These are phyloP conservation scores for Persicaria tinctoria DNA, from an alignment of 148 eudicot genomes.

Conservation along the genomic window DNA sequence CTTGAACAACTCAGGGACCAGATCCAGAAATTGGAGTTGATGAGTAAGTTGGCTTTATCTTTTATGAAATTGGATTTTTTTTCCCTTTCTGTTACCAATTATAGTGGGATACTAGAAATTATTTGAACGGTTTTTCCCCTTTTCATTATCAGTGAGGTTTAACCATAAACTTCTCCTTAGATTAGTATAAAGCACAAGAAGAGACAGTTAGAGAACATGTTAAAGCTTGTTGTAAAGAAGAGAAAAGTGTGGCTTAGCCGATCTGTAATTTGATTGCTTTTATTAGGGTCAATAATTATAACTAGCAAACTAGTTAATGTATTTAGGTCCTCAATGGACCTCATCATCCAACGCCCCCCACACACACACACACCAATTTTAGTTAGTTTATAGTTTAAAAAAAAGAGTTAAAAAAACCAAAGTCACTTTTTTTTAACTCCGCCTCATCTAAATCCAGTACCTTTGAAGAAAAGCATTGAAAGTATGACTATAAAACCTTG, in stretches of 20 bases:
- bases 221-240: conserved; percentile 74
- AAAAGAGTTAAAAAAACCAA: too few relatives aligned
- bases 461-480: neutral
- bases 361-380: too few relatives aligned
- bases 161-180: neutral
- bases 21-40: conserved; percentile 76
- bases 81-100: neutral
- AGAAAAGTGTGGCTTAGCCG: conserved; percentile 47
- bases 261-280: neutral
- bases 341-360: neutral
- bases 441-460: neutral
- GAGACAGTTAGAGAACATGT: conserved; percentile 93
- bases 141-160: neutral
- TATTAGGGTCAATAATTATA: neutral
- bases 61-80: neutral
- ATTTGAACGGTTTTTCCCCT: neutral
- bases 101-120: neutral
- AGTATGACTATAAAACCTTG: neutral
- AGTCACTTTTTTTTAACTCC: too few relatives aligned
- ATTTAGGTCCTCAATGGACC: neutral
- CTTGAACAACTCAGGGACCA: conserved; percentile 87
- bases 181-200: conserved; percentile 68
- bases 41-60: conserved; percentile 55
- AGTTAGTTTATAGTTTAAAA: too few relatives aligned
- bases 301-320: neutral